Percentiles rank a stretch among this genome's conserved stretches.
phyloP scores from a whole-genome alignment of 495 filamentous ascomycete species.

The Tirmania nivea region DNA sequence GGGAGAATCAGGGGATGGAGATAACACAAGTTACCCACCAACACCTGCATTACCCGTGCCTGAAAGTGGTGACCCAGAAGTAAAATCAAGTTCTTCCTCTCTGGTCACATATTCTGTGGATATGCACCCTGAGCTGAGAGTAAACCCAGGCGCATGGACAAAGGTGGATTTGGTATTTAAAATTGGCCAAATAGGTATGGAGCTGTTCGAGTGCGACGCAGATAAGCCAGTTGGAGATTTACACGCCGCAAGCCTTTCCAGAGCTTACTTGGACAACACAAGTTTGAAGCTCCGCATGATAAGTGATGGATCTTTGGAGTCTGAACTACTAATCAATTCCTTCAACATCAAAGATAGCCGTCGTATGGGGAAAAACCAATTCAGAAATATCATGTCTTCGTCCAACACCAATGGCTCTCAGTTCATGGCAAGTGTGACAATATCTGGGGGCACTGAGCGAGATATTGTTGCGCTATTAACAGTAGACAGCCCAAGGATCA shows the following conservation, averaged over 20 bases:
- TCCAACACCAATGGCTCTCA: constrained; percentile 85
- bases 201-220: constrained; percentile 58
- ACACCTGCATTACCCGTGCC: constrained; percentile 28
- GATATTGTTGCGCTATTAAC: constrained; percentile 79
- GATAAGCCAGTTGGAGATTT: constrained; percentile 53
- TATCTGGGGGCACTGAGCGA: constrained; percentile 64
- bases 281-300: constrained; percentile 85
- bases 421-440: constrained; percentile 91
- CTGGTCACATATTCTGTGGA: constrained; percentile 27
- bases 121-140: constrained; percentile 42
- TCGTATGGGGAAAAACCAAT: constrained; percentile 71
- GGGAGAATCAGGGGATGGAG: constrained; percentile 45
- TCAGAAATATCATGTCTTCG: constrained; percentile 92
- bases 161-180: constrained; percentile 87
- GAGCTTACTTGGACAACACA: constrained; percentile 82
- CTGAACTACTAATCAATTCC: constrained; percentile 79
- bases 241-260: constrained; percentile 66
- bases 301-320: constrained; percentile 76
- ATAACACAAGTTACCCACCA: constrained; percentile 42
- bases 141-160: constrained; percentile 55
- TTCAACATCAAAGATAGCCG: constrained; percentile 88
- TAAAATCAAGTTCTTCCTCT: constrained; percentile 19
- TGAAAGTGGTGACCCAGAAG: constrained; percentile 16
- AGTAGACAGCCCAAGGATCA: constrained; percentile 86
- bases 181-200: constrained; percentile 63